These are phyloP conservation scores for Nidula niveotomentosa DNA, from an alignment of 1,284 basidiomycete species.

Conservation along the genomic window DNA sequence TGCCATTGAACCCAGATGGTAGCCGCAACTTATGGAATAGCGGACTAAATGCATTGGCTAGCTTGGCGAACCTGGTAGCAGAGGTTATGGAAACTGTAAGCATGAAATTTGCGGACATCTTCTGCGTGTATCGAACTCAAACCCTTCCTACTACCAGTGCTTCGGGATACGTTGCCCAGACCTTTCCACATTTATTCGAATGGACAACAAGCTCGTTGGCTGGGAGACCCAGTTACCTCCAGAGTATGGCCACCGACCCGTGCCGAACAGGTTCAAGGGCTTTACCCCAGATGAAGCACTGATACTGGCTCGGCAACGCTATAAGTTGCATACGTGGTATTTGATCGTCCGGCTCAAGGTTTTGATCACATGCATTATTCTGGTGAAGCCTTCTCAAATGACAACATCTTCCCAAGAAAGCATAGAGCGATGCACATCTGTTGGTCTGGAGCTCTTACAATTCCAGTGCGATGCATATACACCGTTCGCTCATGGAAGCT, in stretches of 20 bases:
- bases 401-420: constrained; percentile 8
- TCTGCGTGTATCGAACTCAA: too few relatives aligned
- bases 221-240: constrained; percentile 41
- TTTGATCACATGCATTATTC: constrained; percentile 30
- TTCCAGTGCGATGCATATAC: constrained; percentile 29
- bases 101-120: neutral
- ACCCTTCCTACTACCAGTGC: constrained; percentile 27
- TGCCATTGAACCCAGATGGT: constrained; percentile 30
- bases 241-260: constrained; percentile 26
- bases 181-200: constrained; percentile 32
- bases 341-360: constrained; percentile 35
- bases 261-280: constrained; percentile 19
- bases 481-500: neutral
- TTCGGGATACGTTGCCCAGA: constrained; percentile 33
- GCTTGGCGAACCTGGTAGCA: constrained; percentile 36
- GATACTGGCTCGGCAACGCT: constrained; percentile 29
- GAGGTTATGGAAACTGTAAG: constrained; percentile 41
- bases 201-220: constrained; percentile 39
- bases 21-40: constrained; percentile 31
- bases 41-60: constrained; percentile 35
- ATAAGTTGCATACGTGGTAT: constrained; percentile 40
- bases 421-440: constrained; percentile 23
- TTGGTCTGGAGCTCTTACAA: constrained; percentile 32
- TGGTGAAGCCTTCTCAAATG: neutral
- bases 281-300: constrained; percentile 20